Conservation (phyloP, 371 early-diverging fungal genomes). For the Mucor piriformis region DNA sequence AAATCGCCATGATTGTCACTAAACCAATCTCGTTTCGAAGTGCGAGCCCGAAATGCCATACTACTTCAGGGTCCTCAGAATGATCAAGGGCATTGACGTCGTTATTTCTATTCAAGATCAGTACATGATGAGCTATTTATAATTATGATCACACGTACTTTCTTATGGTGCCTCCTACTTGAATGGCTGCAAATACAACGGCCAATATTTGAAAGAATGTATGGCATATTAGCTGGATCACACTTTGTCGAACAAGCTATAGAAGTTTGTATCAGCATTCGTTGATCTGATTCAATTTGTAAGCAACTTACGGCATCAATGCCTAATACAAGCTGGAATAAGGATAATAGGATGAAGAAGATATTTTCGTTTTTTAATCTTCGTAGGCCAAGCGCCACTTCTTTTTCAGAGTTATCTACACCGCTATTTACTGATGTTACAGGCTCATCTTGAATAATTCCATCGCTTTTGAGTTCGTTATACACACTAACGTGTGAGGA, state of each 20-base stretch:
- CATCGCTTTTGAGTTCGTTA: conserved; percentile 10
- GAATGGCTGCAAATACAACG: conserved; percentile 46
- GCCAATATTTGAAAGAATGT: conserved; percentile 34
- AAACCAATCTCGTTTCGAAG: conserved; percentile 41
- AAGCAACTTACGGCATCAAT: conserved; percentile 48
- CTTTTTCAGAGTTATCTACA: not conserved
- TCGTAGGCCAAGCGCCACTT: conserved; percentile 21
- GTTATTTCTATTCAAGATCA: conserved; percentile 20
- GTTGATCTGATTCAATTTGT: not conserved
- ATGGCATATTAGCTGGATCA: conserved; percentile 53
- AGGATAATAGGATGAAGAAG: conserved; percentile 47
- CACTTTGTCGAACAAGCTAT: conserved; percentile 55
- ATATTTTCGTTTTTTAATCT: conserved; percentile 53
- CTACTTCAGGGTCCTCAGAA: conserved; percentile 19
- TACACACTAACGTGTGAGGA: conserved; percentile 32
- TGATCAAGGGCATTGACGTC: conserved; percentile 15
- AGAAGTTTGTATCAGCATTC: no score
- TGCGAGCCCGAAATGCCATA: conserved; percentile 28
- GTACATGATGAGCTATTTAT: not conserved
- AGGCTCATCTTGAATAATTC: not conserved
- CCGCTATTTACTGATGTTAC: conserved; percentile 13
- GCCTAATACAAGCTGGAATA: conserved; percentile 51
- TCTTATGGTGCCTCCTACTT: conserved; percentile 42
- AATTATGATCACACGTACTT: conserved; percentile 31
- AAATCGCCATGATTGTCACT: conserved; percentile 24